phyloP scores from a whole-genome alignment of 2,329 filamentous ascomycete species.

The Pyrenochaeta sp. region DNA sequence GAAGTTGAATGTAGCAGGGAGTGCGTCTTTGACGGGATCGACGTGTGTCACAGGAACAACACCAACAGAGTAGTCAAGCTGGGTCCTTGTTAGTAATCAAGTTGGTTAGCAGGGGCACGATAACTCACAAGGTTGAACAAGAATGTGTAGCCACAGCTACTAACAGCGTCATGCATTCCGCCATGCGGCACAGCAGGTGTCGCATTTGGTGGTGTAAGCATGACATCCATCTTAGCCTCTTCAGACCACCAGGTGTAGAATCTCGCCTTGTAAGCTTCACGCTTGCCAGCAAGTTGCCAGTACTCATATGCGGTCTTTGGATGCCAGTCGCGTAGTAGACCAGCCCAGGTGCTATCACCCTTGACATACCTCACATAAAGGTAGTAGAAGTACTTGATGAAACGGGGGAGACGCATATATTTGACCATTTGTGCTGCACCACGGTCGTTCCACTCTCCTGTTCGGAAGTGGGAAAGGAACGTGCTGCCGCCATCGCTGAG shows the following conservation, averaged over 20 bases:
- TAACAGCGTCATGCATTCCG: constrained; percentile 85
- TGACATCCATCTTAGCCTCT: constrained; percentile 72
- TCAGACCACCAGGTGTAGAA: constrained; percentile 90
- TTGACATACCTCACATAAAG: constrained; percentile 87
- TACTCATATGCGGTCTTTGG: constrained; percentile 79
- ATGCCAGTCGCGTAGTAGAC: constrained; percentile 75
- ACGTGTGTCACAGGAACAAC: constrained; percentile 88
- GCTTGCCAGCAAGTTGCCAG: constrained; percentile 79
- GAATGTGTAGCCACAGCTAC: constrained; percentile 92
- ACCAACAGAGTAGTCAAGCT: constrained; percentile 86
- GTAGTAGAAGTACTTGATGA: constrained; percentile 85
- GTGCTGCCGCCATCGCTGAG: constrained; percentile 85
- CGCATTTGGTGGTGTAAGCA: constrained; percentile 86
- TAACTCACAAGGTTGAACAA: constrained; percentile 81
- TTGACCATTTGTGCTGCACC: constrained; percentile 79
- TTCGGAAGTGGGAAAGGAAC: constrained; percentile 78
- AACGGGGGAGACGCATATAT: constrained; percentile 76
- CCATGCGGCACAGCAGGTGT: constrained; percentile 88
- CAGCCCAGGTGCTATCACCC: constrained; percentile 79
- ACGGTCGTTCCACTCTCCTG: constrained; percentile 79
- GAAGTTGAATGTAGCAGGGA: constrained; percentile 68
- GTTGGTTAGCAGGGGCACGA: background rate
- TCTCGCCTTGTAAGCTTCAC: constrained; percentile 77
- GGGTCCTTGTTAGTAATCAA: constrained; percentile 8
- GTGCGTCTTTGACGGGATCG: constrained; percentile 71